Conservation (phyloP, 2,329 filamentous ascomycete genomes). For the Fusarium irregulare region DNA sequence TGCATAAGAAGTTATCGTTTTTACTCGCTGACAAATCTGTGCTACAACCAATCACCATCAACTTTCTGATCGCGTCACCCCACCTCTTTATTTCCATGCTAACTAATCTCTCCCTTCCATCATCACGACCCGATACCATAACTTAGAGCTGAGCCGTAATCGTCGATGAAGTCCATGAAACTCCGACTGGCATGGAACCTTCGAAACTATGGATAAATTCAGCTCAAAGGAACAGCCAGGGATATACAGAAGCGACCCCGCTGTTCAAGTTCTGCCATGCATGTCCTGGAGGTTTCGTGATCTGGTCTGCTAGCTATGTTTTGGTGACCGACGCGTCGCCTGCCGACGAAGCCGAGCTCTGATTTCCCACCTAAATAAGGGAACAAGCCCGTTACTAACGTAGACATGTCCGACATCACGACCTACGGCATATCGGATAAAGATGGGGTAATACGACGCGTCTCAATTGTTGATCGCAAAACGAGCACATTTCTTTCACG, state of each 20-base stretch:
- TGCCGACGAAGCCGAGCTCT: background rate
- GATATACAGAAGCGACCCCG: too few species aligned
- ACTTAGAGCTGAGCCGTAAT: background rate
- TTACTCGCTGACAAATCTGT: background rate
- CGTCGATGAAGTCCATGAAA: too few species aligned
- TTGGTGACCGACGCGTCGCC: too few species aligned
- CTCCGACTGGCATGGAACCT: accelerated
- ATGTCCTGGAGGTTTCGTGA: too few species aligned
- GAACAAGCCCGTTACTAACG: too few species aligned
- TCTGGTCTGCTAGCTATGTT: too few species aligned
- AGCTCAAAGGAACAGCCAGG: too few species aligned
- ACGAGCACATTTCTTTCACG: background rate
- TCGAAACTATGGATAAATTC: too few species aligned
- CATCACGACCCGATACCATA: background rate
- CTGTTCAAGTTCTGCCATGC: too few species aligned
- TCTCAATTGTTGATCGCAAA: background rate
- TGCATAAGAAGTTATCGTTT: too few species aligned
- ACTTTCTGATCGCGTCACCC: accelerated
- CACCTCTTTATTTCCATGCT: background rate
- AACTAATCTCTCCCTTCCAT: background rate
- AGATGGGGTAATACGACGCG: background rate
- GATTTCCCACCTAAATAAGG: background rate
- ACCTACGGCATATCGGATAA: slow-evolving; percentile 5
- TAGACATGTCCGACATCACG: background rate
- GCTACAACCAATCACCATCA: background rate